Evolutionary conservation across 2,329 filamentous ascomycete genomes (phyloP), one percentile per base, ranked within the genome.

Genomic region (Colletotrichum sublineola): DNA sequence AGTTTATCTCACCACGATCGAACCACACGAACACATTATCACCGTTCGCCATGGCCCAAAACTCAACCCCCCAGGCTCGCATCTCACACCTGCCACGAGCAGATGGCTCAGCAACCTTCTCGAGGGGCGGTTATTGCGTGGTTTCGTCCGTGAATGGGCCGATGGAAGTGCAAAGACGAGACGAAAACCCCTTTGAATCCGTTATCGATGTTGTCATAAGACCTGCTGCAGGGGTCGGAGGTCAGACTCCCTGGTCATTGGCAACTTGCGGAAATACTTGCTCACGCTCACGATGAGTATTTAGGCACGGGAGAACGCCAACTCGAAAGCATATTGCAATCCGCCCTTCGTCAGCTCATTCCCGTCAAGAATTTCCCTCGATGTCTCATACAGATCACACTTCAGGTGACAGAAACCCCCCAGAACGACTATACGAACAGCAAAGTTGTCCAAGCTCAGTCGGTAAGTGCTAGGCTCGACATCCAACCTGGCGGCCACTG

Each of bases 121-220:
- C 92, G 2, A 88, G 91, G 77, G 87, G 90, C 69, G 93, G 94
- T 61, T 97, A 95, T 82, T 92, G 91, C 56, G 89, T 98, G 75
- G 89, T 97, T 66, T 93, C 93, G 68, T 92, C 94, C 18, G 94
- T 97, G 76, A 98, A 97, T 82, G 96, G 96, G 0, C 96, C 96
- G 20, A 90, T 98, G 76, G 96, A 99, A 84, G 94, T 96, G 20
- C 91, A 91, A 77, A 90, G 95, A 78, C 91, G 94, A 77, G 96
- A 99, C 80, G 94, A 98, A 81, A 90, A 96, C 76, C 93, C 96
- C 9, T 95, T 97, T 82, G 95, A 98, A 84, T 94, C 96, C 38
- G 90, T 92, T 62, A 87, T 99, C 75, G 96, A 98, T 82, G 94
- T 99, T 70, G 91, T 96, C 80, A 90, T 99, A 75, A 91, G 96